Base-by-base conservation (phyloP, 1,139 yeast species). In the Hansenula sp. region DNA sequence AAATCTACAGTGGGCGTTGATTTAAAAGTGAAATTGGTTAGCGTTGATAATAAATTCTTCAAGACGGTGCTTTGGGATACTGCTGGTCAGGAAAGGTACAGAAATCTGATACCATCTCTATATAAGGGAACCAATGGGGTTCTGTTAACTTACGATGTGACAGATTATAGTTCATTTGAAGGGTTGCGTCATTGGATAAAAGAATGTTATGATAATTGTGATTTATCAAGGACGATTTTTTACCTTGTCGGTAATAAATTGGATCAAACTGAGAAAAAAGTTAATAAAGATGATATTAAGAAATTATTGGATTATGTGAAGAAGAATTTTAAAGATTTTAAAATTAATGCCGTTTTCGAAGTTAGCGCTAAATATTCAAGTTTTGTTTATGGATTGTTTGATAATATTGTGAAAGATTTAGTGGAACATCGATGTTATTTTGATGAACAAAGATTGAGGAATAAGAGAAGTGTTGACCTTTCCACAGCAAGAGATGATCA, bases 71-170 rank as follows among this genome's bases (percentile, higher is more conserved):
- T 69, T 44, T 70, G 74, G 84, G 84, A 79, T 55, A 79, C 84
- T 12, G 84, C 84, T 2, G 84, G 84, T 8, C 84, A 79, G 61
- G 84, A 79, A 57, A 61, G 84, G 47, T 79, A 77, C 58, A 65
- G 82, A 52, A 67, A 66, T 43, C 72, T 79, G 55, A 77, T 76
- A 34, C 85, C 86, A 6, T 74, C 81, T 10, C 67, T 80, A 46
- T 80, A 80, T 52, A 71, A 83, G 53, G 84, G 80, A 50, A 73
- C 82, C 31, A 81, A 80, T 52, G 86, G 82, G 11, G 80, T 84
- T 3, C 74, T 81, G 29, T 64, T 81, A 37, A 77, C 82, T 41
- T 81, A 80, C 63, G 87, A 81, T 60, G 79, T 80, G 42, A 76
- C 83, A 43, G 74, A 72, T 54, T 68, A 68, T 47, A 68, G 70